Conservation (phyloP, 1,139 yeast genomes). For the Kodamaea fungicola region DNA sequence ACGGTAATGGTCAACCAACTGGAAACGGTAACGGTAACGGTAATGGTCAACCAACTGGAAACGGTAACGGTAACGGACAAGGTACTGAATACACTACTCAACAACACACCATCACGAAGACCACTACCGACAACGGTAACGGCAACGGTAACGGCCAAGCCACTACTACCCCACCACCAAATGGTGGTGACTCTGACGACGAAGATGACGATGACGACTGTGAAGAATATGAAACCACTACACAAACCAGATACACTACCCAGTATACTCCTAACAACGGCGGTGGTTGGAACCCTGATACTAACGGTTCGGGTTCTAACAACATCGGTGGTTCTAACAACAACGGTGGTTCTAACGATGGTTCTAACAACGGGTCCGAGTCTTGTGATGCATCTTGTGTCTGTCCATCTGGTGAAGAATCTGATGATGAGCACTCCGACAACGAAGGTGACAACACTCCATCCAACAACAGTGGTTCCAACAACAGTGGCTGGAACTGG, state of each 20-base stretch:
- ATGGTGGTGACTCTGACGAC: background rate
- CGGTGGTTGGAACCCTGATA: background rate
- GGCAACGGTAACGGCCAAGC: background rate
- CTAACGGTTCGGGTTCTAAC: slow-evolving; percentile 1
- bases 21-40: background rate
- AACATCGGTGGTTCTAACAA: slow-evolving; percentile 1
- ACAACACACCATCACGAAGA: too few species aligned
- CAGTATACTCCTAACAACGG: background rate
- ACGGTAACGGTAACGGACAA: background rate
- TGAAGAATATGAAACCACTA: background rate
- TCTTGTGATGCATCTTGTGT: slow-evolving; percentile 8
- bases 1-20: background rate
- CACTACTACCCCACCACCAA: slow-evolving; percentile 4
- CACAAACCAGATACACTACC: background rate
- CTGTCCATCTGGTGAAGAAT: slow-evolving; percentile 4
- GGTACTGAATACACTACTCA: too few species aligned
- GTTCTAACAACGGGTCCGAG: slow-evolving; percentile 8
- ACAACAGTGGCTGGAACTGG: background rate
- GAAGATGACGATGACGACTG: slow-evolving; percentile 1
- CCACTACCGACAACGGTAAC: background rate
- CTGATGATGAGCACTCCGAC: slow-evolving; percentile 5
- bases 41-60: background rate
- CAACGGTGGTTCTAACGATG: slow-evolving; percentile 8
- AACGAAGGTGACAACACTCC: slow-evolving; percentile 4
- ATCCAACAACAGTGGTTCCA: background rate